Conservation (phyloP, 345 rosid genomes). For the Arabis alpina region DNA sequence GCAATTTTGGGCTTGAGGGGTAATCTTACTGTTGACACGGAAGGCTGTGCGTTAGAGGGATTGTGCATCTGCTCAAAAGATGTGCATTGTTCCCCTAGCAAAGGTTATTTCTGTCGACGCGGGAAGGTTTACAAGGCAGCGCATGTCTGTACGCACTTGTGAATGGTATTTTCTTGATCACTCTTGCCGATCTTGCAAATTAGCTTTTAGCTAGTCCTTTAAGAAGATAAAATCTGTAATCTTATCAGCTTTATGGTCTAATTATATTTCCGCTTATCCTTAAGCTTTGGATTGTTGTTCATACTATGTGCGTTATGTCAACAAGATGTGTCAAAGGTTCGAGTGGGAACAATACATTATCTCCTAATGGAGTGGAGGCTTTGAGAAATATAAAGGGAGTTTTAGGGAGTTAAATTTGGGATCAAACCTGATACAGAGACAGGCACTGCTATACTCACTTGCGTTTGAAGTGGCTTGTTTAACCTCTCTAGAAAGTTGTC, state of each 20-base stretch:
- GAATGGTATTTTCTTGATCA: no score
- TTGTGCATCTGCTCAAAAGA: background rate
- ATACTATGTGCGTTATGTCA: constrained; percentile 77
- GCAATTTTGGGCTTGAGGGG: background rate
- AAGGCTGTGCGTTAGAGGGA: background rate
- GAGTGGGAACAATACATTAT: constrained; percentile 85
- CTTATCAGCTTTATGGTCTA: no score
- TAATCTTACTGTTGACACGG: background rate
- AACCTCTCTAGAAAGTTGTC: constrained; percentile 79
- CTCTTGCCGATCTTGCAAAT: no score
- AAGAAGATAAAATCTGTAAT: no score
- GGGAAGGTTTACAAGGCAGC: background rate
- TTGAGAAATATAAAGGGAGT: constrained; percentile 70
- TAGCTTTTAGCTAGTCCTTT: no score
- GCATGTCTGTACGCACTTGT: background rate
- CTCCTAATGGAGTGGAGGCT: constrained; percentile 78
- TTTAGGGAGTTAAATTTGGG: constrained; percentile 66
- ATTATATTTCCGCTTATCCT: no score
- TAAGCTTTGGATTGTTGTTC: constrained; percentile 81
- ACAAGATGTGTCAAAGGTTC: constrained; percentile 79
- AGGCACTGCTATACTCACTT: constrained; percentile 70
- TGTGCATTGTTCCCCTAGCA: background rate
- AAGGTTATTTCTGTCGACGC: background rate
- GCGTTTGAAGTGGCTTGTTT: constrained; percentile 77
- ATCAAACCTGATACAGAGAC: constrained; percentile 80